These are phyloP conservation scores for Sindora glabra DNA, from an alignment of 306 rosid species.

Conservation along the genomic window DNA sequence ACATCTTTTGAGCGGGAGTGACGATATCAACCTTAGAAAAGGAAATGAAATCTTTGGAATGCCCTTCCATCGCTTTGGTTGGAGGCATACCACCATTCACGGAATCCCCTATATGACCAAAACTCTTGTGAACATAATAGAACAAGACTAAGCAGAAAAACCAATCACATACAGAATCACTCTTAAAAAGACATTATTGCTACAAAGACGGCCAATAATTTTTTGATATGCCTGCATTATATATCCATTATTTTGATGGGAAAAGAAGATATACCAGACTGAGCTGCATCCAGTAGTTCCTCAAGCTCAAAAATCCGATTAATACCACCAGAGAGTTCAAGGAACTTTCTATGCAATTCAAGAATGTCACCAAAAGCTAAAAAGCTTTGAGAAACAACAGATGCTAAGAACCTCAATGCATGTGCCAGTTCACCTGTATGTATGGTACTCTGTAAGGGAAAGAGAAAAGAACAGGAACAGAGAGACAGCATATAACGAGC, in stretches of 20 bases:
- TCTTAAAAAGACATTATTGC: conserved; percentile 1
- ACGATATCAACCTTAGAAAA: conserved; percentile 77
- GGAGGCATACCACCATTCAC: conserved; percentile 20
- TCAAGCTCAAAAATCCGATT: conserved; percentile 92
- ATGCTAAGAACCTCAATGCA: conserved; percentile 94
- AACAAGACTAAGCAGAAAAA: background rate
- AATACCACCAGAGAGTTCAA: conserved; percentile 89
- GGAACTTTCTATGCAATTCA: conserved; percentile 78
- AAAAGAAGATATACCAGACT: conserved; percentile 51
- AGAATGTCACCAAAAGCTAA: conserved; percentile 98
- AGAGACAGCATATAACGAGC: conserved; percentile 5
- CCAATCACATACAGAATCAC: background rate
- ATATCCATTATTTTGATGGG: background rate
- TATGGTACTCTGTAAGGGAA: background rate
- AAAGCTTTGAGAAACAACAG: conserved; percentile 99
- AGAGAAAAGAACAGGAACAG: conserved; percentile 4
- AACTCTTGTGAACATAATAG: conserved; percentile 5
- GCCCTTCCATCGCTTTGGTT: conserved; percentile 32
- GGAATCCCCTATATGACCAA: conserved; percentile 32
- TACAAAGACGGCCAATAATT: background rate
- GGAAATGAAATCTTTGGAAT: conserved; percentile 52
- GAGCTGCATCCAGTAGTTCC: conserved; percentile 78
- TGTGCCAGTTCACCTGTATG: conserved; percentile 92
- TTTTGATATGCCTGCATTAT: background rate
- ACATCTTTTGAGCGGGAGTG: conserved; percentile 81